Evolutionary conservation across 768 basidiomycete species (phyloP).

Genomic region (Trametes elegans): DNA sequence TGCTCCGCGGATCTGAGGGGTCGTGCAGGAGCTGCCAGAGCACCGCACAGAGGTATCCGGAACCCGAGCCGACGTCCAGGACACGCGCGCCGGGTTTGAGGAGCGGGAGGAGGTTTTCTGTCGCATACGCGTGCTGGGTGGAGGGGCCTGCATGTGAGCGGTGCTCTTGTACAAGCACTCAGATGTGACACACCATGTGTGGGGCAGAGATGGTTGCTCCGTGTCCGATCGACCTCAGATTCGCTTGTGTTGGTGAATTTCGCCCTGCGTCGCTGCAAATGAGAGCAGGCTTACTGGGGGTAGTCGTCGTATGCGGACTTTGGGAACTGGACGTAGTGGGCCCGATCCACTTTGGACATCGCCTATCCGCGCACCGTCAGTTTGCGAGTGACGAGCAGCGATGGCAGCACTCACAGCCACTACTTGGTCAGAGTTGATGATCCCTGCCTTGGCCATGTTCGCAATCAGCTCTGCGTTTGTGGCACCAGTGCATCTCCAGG

Average conservation of each 20-base stretch:
- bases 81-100: constrained; percentile 70
- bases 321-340: constrained; percentile 41
- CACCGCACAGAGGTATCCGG: constrained; percentile 83
- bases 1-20: constrained; percentile 3
- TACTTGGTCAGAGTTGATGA: constrained; percentile 57
- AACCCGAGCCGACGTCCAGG: constrained; percentile 89
- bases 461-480: constrained; percentile 71
- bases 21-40: constrained; percentile 66
- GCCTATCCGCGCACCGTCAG: constrained; percentile 35
- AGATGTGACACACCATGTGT: constrained; percentile 68
- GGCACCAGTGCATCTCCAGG: constrained; percentile 74
- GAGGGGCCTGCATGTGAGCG: too few species aligned
- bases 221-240: constrained; percentile 57
- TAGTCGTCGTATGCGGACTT: constrained; percentile 47
- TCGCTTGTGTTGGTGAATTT: background rate
- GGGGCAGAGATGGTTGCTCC: constrained; percentile 95
- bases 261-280: background rate
- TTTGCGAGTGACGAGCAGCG: background rate
- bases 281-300: constrained; percentile 37
- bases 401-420: constrained; percentile 43
- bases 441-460: constrained; percentile 55
- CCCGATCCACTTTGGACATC: constrained; percentile 46
- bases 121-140: constrained; percentile 77
- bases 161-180: background rate
- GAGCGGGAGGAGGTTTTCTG: constrained; percentile 72